These are phyloP conservation scores for Oxyria digyna DNA, from an alignment of 148 eudicot species.

Conservation along the genomic window DNA sequence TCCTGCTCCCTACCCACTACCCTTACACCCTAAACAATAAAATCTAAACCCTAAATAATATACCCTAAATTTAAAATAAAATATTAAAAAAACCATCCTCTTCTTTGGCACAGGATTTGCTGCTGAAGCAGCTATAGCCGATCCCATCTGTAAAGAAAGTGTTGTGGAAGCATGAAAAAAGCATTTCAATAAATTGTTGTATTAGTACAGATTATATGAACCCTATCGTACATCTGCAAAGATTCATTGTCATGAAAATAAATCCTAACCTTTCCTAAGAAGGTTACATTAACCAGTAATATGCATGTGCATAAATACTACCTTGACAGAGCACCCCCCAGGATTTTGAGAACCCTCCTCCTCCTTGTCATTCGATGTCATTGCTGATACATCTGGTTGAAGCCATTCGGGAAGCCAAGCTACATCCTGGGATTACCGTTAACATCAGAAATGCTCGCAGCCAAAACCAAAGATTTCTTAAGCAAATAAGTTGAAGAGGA, in stretches of 20 bases:
- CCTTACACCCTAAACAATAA: no score
- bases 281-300: not conserved
- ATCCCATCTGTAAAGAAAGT: not conserved
- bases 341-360: not conserved
- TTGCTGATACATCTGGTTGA: slow-evolving; percentile 15
- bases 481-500: no score
- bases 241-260: not conserved
- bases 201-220: not conserved
- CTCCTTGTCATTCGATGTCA: not conserved
- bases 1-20: no score
- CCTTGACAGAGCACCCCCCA: not conserved
- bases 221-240: not conserved
- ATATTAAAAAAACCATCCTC: no score
- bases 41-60: no score
- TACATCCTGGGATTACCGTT: slow-evolving; percentile 13
- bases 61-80: no score
- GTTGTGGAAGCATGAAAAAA: not conserved
- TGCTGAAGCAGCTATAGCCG: no score
- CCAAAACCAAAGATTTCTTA: not conserved
- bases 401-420: slow-evolving; percentile 35
- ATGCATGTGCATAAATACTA: not conserved
- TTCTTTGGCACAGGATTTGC: no score
- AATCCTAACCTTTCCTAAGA: not conserved
- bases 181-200: not conserved
- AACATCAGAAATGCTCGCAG: not conserved